phyloP scores from a whole-genome alignment of 257 asterid genomes.

The Ehretia macrophylla region DNA sequence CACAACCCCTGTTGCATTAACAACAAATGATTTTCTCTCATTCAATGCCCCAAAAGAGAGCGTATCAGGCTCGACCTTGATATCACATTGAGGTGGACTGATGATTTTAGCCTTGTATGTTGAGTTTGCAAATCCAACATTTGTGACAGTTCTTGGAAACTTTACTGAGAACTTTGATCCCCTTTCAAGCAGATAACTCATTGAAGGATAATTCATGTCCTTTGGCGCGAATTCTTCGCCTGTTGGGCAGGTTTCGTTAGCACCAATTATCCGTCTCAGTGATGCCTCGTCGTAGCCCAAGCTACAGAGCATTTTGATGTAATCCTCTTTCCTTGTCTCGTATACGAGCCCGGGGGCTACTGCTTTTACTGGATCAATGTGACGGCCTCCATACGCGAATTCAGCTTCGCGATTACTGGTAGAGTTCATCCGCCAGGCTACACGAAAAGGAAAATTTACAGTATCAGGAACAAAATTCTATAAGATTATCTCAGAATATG shows the following conservation, averaged over 20 bases:
- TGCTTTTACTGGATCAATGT: slow-evolving; percentile 23
- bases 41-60: neutral
- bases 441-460: too few species aligned
- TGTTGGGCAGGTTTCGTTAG: neutral
- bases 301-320: slow-evolving; percentile 11
- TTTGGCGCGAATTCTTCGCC: neutral
- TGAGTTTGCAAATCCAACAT: slow-evolving; percentile 29
- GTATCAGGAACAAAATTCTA: neutral
- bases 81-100: neutral
- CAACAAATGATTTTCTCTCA: neutral
- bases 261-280: too few species aligned
- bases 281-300: neutral
- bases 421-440: slow-evolving; percentile 13
- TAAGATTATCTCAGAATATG: too few species aligned
- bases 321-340: slow-evolving; percentile 4
- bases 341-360: slow-evolving; percentile 18
- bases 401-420: slow-evolving; percentile 3
- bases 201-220: slow-evolving; percentile 38
- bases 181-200: slow-evolving; percentile 12
- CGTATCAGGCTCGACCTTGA: neutral
- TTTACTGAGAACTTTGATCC: neutral
- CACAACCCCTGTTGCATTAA: neutral
- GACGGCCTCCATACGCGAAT: slow-evolving; percentile 20
- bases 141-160: slow-evolving; percentile 31
- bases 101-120: slow-evolving; percentile 25